phyloP scores from a whole-genome alignment of 495 filamentous ascomycete genomes.

The Daldinia bambusicola region DNA sequence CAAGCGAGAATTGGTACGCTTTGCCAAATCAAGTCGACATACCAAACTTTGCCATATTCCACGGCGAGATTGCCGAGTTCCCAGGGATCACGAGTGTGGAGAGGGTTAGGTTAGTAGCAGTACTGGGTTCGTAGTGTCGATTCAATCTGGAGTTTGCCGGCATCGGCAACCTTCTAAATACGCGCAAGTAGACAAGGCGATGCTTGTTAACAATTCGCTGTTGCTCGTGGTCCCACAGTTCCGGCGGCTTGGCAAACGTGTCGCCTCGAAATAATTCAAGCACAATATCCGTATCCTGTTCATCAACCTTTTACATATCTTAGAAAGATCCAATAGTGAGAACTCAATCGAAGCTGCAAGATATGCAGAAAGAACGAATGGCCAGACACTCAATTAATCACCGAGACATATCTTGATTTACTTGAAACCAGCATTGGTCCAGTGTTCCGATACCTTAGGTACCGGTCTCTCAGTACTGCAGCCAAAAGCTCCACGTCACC shows the following conservation, averaged over 20 bases:
- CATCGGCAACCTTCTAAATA: slow-evolving; percentile 37
- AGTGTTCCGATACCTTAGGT: slow-evolving; percentile 6
- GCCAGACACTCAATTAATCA: slow-evolving; percentile 1
- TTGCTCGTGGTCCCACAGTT: slow-evolving; percentile 23
- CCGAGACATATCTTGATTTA: neutral
- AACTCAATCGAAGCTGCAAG: slow-evolving; percentile 28
- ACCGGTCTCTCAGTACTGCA: slow-evolving; percentile 35
- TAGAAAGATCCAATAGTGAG: slow-evolving; percentile 15
- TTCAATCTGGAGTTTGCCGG: slow-evolving; percentile 23
- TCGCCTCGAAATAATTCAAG: slow-evolving; percentile 8
- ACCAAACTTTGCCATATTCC: slow-evolving; percentile 12
- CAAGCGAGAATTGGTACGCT: slow-evolving; percentile 13
- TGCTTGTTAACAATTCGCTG: slow-evolving; percentile 18
- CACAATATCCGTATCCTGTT: slow-evolving; percentile 13
- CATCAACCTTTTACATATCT: slow-evolving; percentile 13
- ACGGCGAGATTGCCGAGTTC: slow-evolving; percentile 39
- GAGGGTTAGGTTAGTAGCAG: slow-evolving; percentile 43
- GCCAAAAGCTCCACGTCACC: slow-evolving; percentile 34
- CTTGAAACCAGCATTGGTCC: slow-evolving; percentile 18
- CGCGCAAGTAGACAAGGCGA: slow-evolving; percentile 15
- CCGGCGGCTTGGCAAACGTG: slow-evolving; percentile 28
- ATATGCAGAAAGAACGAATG: slow-evolving; percentile 2
- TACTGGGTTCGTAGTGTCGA: neutral
- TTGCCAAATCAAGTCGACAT: slow-evolving; percentile 14
- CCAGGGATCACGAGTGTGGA: slow-evolving; percentile 32